Conservation (phyloP, 176 grass and related monocot genomes). For the Typha latifolia region DNA sequence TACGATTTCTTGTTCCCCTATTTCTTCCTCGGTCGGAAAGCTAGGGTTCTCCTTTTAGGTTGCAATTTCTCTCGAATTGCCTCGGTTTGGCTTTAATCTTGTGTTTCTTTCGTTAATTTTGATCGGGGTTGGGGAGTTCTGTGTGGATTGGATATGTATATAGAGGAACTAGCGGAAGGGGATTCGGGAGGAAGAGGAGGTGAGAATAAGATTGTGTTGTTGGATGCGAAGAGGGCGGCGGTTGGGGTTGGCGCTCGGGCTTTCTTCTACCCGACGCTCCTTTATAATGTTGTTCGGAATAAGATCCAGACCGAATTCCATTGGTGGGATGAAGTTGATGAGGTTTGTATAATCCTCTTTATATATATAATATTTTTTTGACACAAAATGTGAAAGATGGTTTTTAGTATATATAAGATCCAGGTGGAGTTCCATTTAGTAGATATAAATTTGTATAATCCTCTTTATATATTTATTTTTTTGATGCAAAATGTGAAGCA, state of each 20-base stretch:
- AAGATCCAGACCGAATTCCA: slow-evolving; percentile 64
- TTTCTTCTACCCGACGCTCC: slow-evolving; percentile 90
- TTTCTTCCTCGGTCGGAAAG: slow-evolving; percentile 6
- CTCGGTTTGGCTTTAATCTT: background rate
- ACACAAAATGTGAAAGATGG: background rate
- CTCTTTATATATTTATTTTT: background rate
- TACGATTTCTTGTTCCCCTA: background rate
- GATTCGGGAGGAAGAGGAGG: slow-evolving; percentile 11
- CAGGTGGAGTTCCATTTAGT: no score
- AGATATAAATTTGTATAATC: slow-evolving; percentile 10
- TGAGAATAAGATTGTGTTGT: slow-evolving; percentile 22
- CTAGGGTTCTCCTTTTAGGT: slow-evolving; percentile 3
- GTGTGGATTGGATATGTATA: slow-evolving; percentile 41
- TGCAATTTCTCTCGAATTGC: slow-evolving; percentile 1
- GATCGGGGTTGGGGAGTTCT: background rate
- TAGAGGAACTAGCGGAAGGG: slow-evolving; percentile 48
- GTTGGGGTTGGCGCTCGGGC: slow-evolving; percentile 75
- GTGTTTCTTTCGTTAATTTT: background rate
- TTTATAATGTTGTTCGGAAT: slow-evolving; percentile 87
- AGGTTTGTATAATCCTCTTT: slow-evolving; percentile 25
- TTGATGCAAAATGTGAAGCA: background rate
- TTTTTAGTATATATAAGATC: no score
- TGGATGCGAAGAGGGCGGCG: slow-evolving; percentile 57
- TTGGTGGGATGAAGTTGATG: slow-evolving; percentile 94
- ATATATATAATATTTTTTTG: slow-evolving; percentile 4